Conservation (phyloP, 2,329 filamentous ascomycete species). For the Triangularia setosa region DNA sequence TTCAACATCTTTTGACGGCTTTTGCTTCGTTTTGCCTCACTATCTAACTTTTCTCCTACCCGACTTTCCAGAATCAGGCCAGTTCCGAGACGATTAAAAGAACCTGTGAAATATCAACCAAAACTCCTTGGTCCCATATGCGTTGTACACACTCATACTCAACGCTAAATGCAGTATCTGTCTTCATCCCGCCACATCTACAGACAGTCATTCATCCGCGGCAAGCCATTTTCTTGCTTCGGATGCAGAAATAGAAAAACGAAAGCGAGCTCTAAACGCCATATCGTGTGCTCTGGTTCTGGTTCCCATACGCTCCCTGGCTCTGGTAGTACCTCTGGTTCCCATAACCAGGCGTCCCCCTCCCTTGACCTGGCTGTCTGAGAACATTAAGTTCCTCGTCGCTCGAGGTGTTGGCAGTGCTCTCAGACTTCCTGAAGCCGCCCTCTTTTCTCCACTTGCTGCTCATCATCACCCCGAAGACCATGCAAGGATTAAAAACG, state of each 20-base stretch:
- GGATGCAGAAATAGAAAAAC: background rate
- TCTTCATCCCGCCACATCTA: background rate
- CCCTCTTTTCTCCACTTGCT: background rate
- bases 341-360: background rate
- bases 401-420: background rate
- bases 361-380: background rate
- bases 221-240: background rate
- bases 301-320: background rate
- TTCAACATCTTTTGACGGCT: background rate
- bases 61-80: background rate
- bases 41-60: background rate
- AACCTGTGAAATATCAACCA: background rate
- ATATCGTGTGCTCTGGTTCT: background rate
- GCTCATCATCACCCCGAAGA: slow-evolving; percentile 2
- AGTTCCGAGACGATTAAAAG: background rate
- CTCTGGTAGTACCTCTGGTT: background rate
- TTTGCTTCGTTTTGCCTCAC: background rate
- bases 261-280: background rate
- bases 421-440: background rate
- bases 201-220: background rate
- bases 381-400: background rate
- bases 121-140: background rate
- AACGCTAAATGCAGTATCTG: background rate
- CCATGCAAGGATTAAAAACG: slow-evolving; percentile 12
- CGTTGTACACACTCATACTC: background rate